Evolutionary conservation across 805 yeast species (phyloP), one percentile per base, ranked within the genome.

Genomic region (Starmerella scarabaei): DNA sequence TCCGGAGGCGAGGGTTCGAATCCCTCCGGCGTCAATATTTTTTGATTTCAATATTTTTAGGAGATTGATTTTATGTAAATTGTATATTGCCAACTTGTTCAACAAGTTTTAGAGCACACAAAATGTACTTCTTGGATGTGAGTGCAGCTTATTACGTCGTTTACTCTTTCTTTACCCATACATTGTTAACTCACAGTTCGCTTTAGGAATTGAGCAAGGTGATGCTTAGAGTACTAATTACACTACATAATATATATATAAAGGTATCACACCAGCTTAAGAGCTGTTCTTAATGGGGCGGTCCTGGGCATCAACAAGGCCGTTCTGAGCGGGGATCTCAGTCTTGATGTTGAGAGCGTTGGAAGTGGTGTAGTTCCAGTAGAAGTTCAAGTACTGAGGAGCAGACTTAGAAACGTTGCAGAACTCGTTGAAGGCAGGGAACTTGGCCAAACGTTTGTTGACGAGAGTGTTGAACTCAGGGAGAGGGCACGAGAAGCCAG

Each of bases 401-500:
- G 45, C 38, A 16, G 39, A 35, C 29, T 28, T 31, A 4, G 51
- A 40, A 7, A 37, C 30, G 36, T 43, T 39, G 40, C 53, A 49
- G 38, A 39, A 30, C 17, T 27, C 30, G 26, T 15, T 39, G 40
- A 34, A 47, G 38, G 32, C 28, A 19, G 38, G 43, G 30, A 38
- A 38, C 12, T 21, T 23, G n/a, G 32, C 40, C 7, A 49, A 27
- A 2, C 31, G 36, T 11, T 17, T 20, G 39, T 41, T 44, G 5
- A 52, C 51, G 8, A 35, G 37, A 33, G 40, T 31, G 41, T 45
- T 45, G 40, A 42, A 53, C 24, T 40, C 47, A 32, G 53, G 57
- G 37, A 60, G 53, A 45, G 57, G 57, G 57, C 75, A 64, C 30
- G 67, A 59, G 53, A 65, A 68, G 0, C 73, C 74, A 9, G 76